Percentiles rank a stretch among this genome's conserved stretches.
phyloP scores from a whole-genome alignment of 352 stramenopile species.

The Globisporangium megalacanthum region DNA sequence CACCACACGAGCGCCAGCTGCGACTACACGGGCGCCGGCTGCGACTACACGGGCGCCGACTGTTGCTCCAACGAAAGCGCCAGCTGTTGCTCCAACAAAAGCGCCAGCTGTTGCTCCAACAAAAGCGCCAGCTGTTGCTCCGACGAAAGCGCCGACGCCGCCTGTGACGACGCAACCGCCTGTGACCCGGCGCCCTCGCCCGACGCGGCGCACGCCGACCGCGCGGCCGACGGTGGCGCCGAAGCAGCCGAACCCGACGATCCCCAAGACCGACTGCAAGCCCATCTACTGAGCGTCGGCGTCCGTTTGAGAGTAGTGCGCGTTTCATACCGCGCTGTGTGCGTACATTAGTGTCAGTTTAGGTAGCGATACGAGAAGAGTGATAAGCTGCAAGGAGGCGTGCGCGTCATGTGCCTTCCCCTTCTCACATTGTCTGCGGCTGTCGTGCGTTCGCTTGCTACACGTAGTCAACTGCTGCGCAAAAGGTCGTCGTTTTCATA shows the following conservation, averaged over 20 bases:
- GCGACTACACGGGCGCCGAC: background rate
- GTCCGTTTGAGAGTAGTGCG: background rate
- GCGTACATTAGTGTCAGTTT: background rate
- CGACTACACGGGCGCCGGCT: background rate
- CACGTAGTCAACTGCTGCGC: no score
- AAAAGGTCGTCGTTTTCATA: no score
- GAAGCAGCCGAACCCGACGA: background rate
- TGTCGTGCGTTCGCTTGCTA: no score
- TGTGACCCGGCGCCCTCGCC: background rate
- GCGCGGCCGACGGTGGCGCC: background rate
- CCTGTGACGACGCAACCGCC: background rate
- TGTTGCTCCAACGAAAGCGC: background rate
- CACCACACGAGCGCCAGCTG: background rate
- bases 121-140: no score
- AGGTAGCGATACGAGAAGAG: no score
- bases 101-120: no score
- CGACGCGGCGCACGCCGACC: background rate
- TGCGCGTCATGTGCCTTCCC: no score
- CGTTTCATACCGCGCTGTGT: no score
- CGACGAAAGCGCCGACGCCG: no score
- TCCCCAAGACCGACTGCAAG: conserved; percentile 13
- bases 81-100: no score
- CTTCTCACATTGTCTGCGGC: no score
- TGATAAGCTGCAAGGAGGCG: no score
- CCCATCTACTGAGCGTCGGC: conserved; percentile 13